Evolutionary conservation across 495 filamentous ascomycete species (phyloP).

Genomic region (Stereocaulon alpinum): DNA sequence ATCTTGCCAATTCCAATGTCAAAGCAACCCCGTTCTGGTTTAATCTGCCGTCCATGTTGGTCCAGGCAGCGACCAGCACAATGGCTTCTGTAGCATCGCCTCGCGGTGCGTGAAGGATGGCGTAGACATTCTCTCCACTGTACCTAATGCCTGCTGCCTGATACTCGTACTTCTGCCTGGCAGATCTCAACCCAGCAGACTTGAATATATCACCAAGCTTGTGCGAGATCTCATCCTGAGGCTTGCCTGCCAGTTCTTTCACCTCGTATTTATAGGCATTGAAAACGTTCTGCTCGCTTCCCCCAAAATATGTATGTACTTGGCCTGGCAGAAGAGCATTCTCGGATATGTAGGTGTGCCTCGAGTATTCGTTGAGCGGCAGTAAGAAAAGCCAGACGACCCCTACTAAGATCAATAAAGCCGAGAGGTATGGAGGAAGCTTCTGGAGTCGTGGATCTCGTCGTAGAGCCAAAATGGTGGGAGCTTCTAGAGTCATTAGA

Average conservation of each 20-base stretch:
- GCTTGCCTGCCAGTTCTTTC: slow-evolving; percentile 45
- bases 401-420: slow-evolving; percentile 78
- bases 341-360: slow-evolving; percentile 91
- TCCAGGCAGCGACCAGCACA: slow-evolving; percentile 82
- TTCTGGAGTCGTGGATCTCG: slow-evolving; percentile 60
- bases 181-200: slow-evolving; percentile 71
- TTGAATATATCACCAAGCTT: slow-evolving; percentile 64
- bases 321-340: slow-evolving; percentile 94
- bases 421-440: slow-evolving; percentile 71
- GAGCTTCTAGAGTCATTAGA: slow-evolving; percentile 19
- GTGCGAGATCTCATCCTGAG: slow-evolving; percentile 49
- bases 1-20: slow-evolving; percentile 74
- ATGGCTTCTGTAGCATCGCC: slow-evolving; percentile 98
- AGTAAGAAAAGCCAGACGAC: slow-evolving; percentile 87
- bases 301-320: slow-evolving; percentile 94
- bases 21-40: slow-evolving; percentile 84
- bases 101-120: slow-evolving; percentile 85
- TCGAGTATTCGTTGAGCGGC: slow-evolving; percentile 86
- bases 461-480: slow-evolving; percentile 35
- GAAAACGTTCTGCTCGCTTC: slow-evolving; percentile 92
- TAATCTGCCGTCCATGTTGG: slow-evolving; percentile 65
- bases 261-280: slow-evolving; percentile 84
- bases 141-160: slow-evolving; percentile 60
- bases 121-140: slow-evolving; percentile 84
- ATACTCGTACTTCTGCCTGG: slow-evolving; percentile 75